Base-by-base conservation (phyloP, 768 basidiomycete genomes). In the Trametes coccinea region DNA sequence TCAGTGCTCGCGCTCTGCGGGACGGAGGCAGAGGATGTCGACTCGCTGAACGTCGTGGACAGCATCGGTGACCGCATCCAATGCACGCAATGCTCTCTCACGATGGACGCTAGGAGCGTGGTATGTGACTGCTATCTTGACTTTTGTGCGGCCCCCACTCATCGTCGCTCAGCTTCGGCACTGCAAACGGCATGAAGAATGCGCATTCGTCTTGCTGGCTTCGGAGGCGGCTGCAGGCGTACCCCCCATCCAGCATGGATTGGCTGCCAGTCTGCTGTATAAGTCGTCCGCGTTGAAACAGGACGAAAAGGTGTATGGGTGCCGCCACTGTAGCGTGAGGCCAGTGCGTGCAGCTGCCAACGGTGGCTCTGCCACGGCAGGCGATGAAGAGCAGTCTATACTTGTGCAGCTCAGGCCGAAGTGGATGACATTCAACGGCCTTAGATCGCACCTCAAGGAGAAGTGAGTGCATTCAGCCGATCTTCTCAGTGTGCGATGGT, bases 361-460 rank as follows among this genome's bases (percentile, higher is more conserved):
- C 30, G 30, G 29, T 16, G 8, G 29, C 48, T 29, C 30, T 5
- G 3, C 2, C 3, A 13, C 56, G 53, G 33, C 22, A 30, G 41
- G 54, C 48, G 45, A 65, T 48, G 47, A 68, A 37, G 37, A 37
- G 41, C 13, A n/a, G 37, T 8, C 56, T 39, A 43, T 7, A 41
- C 47, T 45, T 13, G 14, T 43, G 43, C 48, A 50, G 30, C 16
- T 22, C 29, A 48, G 34, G 10, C 65, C 65, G 22, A 74, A 74
- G 51, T 60, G 72, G 56, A 81, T 84, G 70, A 70, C 64, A 3
- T 86, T 87, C 65, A 73, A 88, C 61, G 88, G 83, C 2, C 65
- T 90, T 53, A 74, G 82, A 43, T 88, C 86, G 27, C 89, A 90
- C 63, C 66, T 83, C 60, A 86, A 86, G 67, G 78, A 73, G 63